Evolutionary conservation across 257 asterid genomes (phyloP).

Genomic region (Solanum infundibuliforme): DNA sequence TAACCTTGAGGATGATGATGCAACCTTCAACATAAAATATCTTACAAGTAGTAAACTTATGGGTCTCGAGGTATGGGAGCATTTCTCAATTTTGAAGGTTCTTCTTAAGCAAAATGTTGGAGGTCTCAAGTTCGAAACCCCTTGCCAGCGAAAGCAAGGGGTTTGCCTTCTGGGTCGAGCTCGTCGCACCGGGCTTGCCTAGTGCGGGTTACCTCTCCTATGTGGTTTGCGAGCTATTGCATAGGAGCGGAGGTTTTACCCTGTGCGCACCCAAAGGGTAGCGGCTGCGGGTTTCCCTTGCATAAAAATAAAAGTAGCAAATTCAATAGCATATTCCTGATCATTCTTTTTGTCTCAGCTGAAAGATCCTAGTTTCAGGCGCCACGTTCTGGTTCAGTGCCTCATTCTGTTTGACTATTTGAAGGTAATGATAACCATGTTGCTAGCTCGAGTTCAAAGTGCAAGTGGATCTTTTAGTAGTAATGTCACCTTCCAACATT

Average conservation of each 20-base stretch:
- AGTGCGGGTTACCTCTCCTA: too few relatives aligned
- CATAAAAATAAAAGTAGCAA: neutral
- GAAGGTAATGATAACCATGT: slow-evolving; percentile 48
- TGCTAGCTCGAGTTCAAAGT: neutral
- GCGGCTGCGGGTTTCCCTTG: too few relatives aligned
- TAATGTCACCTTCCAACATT: neutral
- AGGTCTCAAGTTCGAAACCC: too few relatives aligned
- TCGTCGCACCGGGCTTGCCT: too few relatives aligned
- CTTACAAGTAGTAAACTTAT: slow-evolving; percentile 93
- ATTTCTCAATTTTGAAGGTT: neutral
- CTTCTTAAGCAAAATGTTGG: neutral
- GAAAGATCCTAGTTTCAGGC: slow-evolving; percentile 96
- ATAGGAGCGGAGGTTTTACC: too few relatives aligned
- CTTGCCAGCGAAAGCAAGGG: too few relatives aligned
- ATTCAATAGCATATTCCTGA: slow-evolving; percentile 3
- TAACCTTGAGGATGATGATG: slow-evolving; percentile 79
- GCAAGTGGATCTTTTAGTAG: neutral
- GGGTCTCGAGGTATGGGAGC: slow-evolving; percentile 81
- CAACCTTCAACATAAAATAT: slow-evolving; percentile 90
- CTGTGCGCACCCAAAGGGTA: too few relatives aligned
- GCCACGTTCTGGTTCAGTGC: slow-evolving; percentile 91
- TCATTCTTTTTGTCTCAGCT: slow-evolving; percentile 37
- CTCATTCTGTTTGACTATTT: slow-evolving; percentile 88
- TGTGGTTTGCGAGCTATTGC: too few relatives aligned
- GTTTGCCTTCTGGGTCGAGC: too few relatives aligned